Evolutionary conservation across 2,329 filamentous ascomycete species (phyloP).

Genomic region (Aureobasidium sp.): DNA sequence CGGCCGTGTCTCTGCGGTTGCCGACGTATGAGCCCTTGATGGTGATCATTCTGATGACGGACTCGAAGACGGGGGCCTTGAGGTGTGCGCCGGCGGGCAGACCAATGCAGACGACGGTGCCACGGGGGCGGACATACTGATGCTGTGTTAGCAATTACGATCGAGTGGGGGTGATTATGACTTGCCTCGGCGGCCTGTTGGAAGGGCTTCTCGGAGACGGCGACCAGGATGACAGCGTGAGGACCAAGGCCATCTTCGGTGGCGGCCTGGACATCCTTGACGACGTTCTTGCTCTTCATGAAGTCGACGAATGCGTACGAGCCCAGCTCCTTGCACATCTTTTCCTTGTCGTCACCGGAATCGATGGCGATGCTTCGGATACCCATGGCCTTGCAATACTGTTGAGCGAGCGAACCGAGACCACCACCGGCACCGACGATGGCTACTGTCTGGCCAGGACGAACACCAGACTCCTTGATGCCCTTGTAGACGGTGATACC

Average conservation of each 20-base stretch:
- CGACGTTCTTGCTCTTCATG: slow-evolving; percentile 63
- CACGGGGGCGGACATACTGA: slow-evolving; percentile 73
- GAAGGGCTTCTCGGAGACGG: slow-evolving; percentile 86
- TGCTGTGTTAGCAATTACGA: slow-evolving; percentile 1
- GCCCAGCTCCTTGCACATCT: slow-evolving; percentile 63
- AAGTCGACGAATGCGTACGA: slow-evolving; percentile 75
- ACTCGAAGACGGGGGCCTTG: slow-evolving; percentile 79
- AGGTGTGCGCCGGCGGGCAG: slow-evolving; percentile 75
- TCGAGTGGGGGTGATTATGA: neutral
- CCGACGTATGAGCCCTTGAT: slow-evolving; percentile 94
- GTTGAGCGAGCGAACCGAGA: slow-evolving; percentile 69
- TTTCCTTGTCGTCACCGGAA: slow-evolving; percentile 70
- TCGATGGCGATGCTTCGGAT: slow-evolving; percentile 76
- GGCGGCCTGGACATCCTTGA: slow-evolving; percentile 74
- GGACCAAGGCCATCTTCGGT: slow-evolving; percentile 77
- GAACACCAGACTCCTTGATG: slow-evolving; percentile 72
- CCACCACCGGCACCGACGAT: slow-evolving; percentile 84
- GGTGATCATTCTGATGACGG: slow-evolving; percentile 80
- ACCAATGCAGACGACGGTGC: slow-evolving; percentile 81
- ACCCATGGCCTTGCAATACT: slow-evolving; percentile 90
- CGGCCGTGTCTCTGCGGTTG: slow-evolving; percentile 78
- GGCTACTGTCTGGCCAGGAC: slow-evolving; percentile 70
- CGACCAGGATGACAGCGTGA: slow-evolving; percentile 79
- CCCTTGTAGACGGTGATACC: slow-evolving; percentile 88
- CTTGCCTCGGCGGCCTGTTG: slow-evolving; percentile 69